phyloP scores from a whole-genome alignment of 805 yeast genomes.

The Saccharomycopsis sp. region DNA sequence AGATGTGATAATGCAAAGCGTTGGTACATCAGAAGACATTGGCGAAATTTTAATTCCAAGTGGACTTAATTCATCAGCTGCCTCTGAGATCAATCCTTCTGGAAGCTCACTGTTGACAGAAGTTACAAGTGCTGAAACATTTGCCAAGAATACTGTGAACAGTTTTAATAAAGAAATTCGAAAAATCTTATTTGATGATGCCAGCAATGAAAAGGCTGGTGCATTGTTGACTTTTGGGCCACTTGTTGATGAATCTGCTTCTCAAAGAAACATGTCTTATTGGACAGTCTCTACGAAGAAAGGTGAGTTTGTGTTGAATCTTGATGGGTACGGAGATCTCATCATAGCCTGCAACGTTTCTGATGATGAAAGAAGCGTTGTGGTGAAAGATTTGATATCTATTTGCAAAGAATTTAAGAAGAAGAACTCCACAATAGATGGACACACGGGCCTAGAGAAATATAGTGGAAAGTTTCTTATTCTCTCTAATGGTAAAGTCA shows the following conservation, averaged over 20 bases:
- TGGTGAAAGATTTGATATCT: conserved; percentile 1
- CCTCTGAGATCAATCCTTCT: no score
- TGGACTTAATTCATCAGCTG: no score
- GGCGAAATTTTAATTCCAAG: no score
- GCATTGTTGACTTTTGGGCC: background rate
- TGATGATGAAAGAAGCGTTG: background rate
- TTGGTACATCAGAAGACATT: no score
- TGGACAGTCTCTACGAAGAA: conserved; percentile 2
- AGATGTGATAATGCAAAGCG: no score
- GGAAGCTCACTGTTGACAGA: no score
- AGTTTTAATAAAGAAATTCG: conserved; percentile 7
- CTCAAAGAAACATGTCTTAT: background rate
- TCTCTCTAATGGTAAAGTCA: background rate
- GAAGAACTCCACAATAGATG: background rate
- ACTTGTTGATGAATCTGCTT: background rate
- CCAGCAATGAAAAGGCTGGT: conserved; percentile 4
- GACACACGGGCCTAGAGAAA: conserved; percentile 4
- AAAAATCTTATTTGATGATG: conserved; percentile 8
- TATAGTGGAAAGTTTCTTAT: conserved; percentile 7
- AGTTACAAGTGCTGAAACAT: no score
- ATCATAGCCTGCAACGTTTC: background rate
- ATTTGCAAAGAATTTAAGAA: conserved; percentile 4
- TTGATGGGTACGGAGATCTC: conserved; percentile 7
- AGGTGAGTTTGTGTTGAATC: background rate
- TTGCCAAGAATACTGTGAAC: no score